These are phyloP conservation scores for Pseudomonodictys pantanalensis DNA, from an alignment of 495 filamentous ascomycete species.

Conservation along the genomic window DNA sequence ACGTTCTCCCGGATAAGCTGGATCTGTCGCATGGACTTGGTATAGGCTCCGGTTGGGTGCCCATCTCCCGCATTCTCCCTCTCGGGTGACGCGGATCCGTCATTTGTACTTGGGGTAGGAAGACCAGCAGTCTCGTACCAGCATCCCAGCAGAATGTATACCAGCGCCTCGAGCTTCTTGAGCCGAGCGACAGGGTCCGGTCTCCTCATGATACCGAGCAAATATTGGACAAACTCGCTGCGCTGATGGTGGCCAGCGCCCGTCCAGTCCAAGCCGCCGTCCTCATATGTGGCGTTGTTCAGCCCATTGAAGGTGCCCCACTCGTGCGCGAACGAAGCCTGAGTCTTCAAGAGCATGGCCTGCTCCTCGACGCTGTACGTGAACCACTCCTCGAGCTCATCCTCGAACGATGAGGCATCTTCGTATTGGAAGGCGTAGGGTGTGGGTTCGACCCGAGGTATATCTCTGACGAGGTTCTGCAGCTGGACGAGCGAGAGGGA, in stretches of 20 bases:
- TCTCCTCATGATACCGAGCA: conserved; percentile 16
- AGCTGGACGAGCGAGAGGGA: conserved; percentile 83
- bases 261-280: conserved; percentile 49
- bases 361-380: conserved; percentile 78
- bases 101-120: background rate
- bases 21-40: conserved; percentile 36
- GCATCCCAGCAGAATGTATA: conserved; percentile 72
- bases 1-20: conserved; percentile 40
- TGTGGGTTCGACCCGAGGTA: conserved; percentile 71
- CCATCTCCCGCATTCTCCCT: background rate
- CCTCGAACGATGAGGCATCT: conserved; percentile 74
- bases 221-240: conserved; percentile 36
- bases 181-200: conserved; percentile 25
- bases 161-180: conserved; percentile 66
- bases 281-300: conserved; percentile 36
- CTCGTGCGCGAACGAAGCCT: conserved; percentile 65
- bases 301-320: conserved; percentile 52
- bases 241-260: conserved; percentile 43
- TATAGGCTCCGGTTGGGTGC: conserved; percentile 1
- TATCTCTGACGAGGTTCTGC: conserved; percentile 72
- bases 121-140: conserved; percentile 71
- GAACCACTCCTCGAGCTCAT: conserved; percentile 97
- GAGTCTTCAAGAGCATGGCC: conserved; percentile 62
- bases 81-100: background rate
- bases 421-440: conserved; percentile 93